Base-by-base conservation (phyloP, 1,284 basidiomycete species). In the Boletus albobrunnescens region DNA sequence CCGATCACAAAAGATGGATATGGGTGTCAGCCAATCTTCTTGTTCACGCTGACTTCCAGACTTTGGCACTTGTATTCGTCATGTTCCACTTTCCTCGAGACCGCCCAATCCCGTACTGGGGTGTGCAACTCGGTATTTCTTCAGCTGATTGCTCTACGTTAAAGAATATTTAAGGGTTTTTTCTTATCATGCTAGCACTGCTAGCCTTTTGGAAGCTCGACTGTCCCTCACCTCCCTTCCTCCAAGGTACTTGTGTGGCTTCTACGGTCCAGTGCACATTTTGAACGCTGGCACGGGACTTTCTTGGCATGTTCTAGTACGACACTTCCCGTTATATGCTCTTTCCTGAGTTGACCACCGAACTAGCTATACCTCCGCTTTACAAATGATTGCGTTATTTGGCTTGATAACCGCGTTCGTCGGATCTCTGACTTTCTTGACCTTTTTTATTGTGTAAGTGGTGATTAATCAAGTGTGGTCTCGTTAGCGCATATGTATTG, bases 341-440 rank as follows among this genome's bases (percentile, higher is more conserved):
- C 14, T 19, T 14, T 41, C 32, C 24, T 30, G 7, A 47, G 36
- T 40, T 47, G 42, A 50, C 40, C 9, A n/a, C 43, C 26, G 10
- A 37, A 24, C 41, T 39, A 73, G 74, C 54, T 76, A 73, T 56
- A 70, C 71, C 11, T 72, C 82, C 53, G 87, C 81, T 11, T 65
- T 88, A 19, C 88, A 88, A 57, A 83, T 82, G 0, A 80, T 93
- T 33, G 87, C 81, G 2, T 66, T 93, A 9, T 88, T 93, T 58
- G 88, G 87, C 3, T 64, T 93, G 44, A 79, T 82, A 55, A 76
- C 80, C n/a, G 83, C 84, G 1, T 68, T 82, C 36, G 44, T 81
- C 26, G 84, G 82, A 8, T 78, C 81, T 0, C 40, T 77, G 8
- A 58, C 73, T 39, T 81, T 85, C 64, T 40, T 77, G 8, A 58